Evolutionary conservation across 2,329 filamentous ascomycete species (phyloP).

Genomic region (Paraphaeosphaeria minitans): DNA sequence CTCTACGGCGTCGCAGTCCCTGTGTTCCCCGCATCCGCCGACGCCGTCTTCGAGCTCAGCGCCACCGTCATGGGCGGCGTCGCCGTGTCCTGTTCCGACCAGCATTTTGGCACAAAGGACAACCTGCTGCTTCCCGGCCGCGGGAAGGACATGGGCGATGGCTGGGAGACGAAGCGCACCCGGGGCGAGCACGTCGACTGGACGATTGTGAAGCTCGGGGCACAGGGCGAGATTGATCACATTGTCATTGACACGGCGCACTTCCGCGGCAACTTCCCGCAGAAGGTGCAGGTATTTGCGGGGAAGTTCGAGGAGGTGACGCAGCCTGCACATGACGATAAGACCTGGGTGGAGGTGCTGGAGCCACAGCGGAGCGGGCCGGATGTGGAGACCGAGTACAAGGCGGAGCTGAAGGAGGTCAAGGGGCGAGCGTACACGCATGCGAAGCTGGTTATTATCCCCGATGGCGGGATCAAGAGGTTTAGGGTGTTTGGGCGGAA

Average conservation of each 20-base stretch:
- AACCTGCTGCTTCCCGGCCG: slow-evolving; percentile 80
- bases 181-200: slow-evolving; percentile 78
- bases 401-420: slow-evolving; percentile 50
- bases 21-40: slow-evolving; percentile 70
- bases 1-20: slow-evolving; percentile 78
- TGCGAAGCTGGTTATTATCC: slow-evolving; percentile 89
- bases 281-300: slow-evolving; percentile 69
- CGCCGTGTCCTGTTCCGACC: slow-evolving; percentile 76
- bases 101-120: slow-evolving; percentile 82
- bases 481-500: slow-evolving; percentile 74
- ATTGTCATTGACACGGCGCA: slow-evolving; percentile 80
- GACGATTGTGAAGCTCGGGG: slow-evolving; percentile 76
- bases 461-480: slow-evolving; percentile 90
- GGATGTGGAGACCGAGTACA: slow-evolving; percentile 73
- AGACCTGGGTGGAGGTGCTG: slow-evolving; percentile 70
- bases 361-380: slow-evolving; percentile 71
- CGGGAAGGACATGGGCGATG: slow-evolving; percentile 85
- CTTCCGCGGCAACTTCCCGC: slow-evolving; percentile 83
- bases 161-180: slow-evolving; percentile 83
- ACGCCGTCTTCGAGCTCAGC: slow-evolving; percentile 74
- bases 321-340: slow-evolving; percentile 62
- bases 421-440: slow-evolving; percentile 72
- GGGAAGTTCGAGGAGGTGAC: slow-evolving; percentile 64
- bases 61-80: slow-evolving; percentile 80
- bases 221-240: slow-evolving; percentile 66